These are phyloP conservation scores for Ophiostoma ips DNA, from an alignment of 2,329 filamentous ascomycete species.

Conservation along the genomic window DNA sequence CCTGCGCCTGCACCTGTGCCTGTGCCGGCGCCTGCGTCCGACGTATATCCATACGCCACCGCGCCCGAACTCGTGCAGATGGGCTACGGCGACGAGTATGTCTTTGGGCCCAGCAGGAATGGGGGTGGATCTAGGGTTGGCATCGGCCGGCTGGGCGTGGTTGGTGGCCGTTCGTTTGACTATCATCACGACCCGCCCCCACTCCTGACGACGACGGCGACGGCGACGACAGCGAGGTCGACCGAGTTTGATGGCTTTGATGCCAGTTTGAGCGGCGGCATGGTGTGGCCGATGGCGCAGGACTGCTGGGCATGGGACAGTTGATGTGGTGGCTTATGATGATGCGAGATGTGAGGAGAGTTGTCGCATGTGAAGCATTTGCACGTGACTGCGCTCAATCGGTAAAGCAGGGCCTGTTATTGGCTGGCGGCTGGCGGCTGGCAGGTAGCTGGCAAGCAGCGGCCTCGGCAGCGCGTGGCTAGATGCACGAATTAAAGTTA, in stretches of 20 bases:
- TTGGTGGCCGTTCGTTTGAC: neutral
- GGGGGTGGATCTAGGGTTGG: neutral
- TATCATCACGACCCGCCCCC: neutral
- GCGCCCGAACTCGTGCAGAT: too few species aligned
- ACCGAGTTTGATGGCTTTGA: neutral
- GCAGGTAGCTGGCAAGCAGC: neutral
- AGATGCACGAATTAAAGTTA: neutral
- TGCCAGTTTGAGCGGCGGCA: neutral
- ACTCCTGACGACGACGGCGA: neutral
- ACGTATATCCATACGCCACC: too few species aligned
- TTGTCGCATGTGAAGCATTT: neutral
- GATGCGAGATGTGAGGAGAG: neutral
- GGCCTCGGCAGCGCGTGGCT: neutral
- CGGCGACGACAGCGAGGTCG: neutral
- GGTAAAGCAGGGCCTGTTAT: constrained; percentile 12
- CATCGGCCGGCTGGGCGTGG: neutral
- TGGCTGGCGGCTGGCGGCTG: constrained; percentile 4
- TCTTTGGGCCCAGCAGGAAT: neutral
- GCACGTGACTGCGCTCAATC: constrained; percentile 4
- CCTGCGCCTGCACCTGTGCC: too few species aligned
- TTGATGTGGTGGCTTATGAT: neutral
- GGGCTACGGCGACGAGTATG: too few species aligned
- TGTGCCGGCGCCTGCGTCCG: too few species aligned
- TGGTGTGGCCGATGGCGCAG: neutral
- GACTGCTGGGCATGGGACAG: neutral